These are phyloP conservation scores for Rosa rugosa DNA, from an alignment of 306 rosid species.

Conservation along the genomic window DNA sequence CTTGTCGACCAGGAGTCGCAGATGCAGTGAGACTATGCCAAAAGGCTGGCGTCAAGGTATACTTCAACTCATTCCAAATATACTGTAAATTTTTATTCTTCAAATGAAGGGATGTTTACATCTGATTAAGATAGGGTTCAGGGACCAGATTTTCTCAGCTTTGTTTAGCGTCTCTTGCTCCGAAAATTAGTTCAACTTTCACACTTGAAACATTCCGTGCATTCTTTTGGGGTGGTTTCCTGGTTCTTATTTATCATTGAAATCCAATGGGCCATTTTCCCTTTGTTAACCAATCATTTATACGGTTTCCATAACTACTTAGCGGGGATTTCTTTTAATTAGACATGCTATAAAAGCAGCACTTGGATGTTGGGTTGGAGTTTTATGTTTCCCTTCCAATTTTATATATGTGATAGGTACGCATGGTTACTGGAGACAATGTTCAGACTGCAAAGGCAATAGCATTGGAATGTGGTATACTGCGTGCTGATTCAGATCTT, in stretches of 20 bases:
- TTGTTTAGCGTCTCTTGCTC: neutral
- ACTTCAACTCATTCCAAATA: neutral
- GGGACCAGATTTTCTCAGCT: neutral
- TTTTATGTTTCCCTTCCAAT: constrained; percentile 4
- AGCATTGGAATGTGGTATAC: constrained; percentile 91
- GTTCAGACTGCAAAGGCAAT: constrained; percentile 91
- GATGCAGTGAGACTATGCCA: constrained; percentile 80
- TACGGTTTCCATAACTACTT: neutral
- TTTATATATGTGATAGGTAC: constrained; percentile 44
- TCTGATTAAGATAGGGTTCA: neutral
- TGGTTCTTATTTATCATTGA: neutral
- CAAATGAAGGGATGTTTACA: neutral
- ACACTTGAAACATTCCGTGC: neutral
- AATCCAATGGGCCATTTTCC: neutral
- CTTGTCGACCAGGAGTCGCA: constrained; percentile 81
- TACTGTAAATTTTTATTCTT: neutral
- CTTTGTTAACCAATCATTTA: neutral
- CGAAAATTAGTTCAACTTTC: neutral
- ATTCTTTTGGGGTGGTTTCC: neutral
- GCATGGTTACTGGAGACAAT: constrained; percentile 95
- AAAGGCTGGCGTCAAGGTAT: constrained; percentile 93
- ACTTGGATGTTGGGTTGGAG: neutral
- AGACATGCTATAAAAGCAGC: neutral
- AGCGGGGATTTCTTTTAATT: neutral
- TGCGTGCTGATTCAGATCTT: constrained; percentile 51